Conservation (phyloP, 2,329 filamentous ascomycete genomes). For the Cladosporium velox region DNA sequence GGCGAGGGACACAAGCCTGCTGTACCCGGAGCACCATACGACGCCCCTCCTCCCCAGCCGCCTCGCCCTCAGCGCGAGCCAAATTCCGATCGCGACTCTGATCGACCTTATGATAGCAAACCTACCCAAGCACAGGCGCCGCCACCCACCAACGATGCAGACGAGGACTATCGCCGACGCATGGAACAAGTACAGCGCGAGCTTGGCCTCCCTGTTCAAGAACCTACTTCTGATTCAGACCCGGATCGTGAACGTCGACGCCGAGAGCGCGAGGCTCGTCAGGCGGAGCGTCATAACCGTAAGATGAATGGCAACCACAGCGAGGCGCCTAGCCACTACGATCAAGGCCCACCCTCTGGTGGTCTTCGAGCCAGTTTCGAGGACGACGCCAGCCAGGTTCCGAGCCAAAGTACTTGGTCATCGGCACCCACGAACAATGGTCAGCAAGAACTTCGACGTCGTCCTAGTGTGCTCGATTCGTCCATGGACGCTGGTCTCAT, state of each 20-base stretch:
- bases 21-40: background rate
- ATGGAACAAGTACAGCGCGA: conserved; percentile 51
- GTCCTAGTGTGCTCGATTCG: conserved; percentile 37
- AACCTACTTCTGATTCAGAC: conserved; percentile 32
- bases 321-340: conserved; percentile 11
- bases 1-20: conserved; percentile 28
- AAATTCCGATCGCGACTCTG: conserved; percentile 5
- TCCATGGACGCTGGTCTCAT: conserved; percentile 30
- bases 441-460: conserved; percentile 20
- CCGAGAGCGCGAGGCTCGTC: conserved; percentile 36
- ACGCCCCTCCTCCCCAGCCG: conserved; percentile 7
- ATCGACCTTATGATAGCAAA: background rate
- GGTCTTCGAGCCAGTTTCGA: conserved; percentile 30
- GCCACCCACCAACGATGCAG: conserved; percentile 40
- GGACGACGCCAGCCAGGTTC: conserved; percentile 24
- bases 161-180: conserved; percentile 54
- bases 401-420: conserved; percentile 17
- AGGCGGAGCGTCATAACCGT: conserved; percentile 32
- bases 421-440: conserved; percentile 23
- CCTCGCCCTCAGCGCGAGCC: conserved; percentile 10
- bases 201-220: conserved; percentile 39
- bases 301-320: conserved; percentile 19
- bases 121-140: background rate
- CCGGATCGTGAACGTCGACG: conserved; percentile 37
- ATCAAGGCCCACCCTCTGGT: conserved; percentile 21